Evolutionary conservation across 371 early-diverging fungal species (phyloP), one percentile per base, ranked within the genome.

Genomic region (Rhizopus arrhizus): DNA sequence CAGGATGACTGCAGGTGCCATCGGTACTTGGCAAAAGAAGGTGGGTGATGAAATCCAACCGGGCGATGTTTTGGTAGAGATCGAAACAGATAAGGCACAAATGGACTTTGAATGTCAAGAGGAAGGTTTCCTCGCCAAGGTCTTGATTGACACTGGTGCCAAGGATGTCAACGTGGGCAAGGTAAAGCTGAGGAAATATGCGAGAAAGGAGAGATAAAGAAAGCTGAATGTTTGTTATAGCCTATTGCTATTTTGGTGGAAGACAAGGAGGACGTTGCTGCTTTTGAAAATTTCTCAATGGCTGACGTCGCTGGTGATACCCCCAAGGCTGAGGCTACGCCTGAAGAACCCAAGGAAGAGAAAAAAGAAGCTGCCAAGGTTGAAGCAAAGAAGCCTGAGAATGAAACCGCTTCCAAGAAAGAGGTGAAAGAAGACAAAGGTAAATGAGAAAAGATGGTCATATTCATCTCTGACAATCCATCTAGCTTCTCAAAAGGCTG

Each of bases 91-190:
- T 82, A 99, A 99, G 89, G 99, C 99, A 49, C 95, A 95, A 80
- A 98, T 99, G 97, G 99, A 99, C 75, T 95, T 97, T 77, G 99
- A 99, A 81, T 96, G 92, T 82, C 97, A 98, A 80, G 99, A 99
- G 65, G 96, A 97, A 68, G 99, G 99, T 43, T 97, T 80, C 69
- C 67, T 99, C 40, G 99, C 97, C 70, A 93, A 96, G 87, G 85
- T 96, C 72, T 80, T 99, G 64, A 78, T 93, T 31, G 88, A 91
- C 6, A 72, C 81, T 47, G 95, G 95, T 35, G 73, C 89, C 59
- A 96, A 97, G 87, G 96, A 96, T 68, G 84, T 90, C 46, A 54
- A 74, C 54, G 91, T 94, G 53, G 89, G 88, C 60, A 84, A 78
- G 72, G 89, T 88, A 71, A 59, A 65, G n/a, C 22, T 9, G 9